phyloP scores from a whole-genome alignment of 2,329 filamentous ascomycete genomes.

The Cyphellophora europaea region DNA sequence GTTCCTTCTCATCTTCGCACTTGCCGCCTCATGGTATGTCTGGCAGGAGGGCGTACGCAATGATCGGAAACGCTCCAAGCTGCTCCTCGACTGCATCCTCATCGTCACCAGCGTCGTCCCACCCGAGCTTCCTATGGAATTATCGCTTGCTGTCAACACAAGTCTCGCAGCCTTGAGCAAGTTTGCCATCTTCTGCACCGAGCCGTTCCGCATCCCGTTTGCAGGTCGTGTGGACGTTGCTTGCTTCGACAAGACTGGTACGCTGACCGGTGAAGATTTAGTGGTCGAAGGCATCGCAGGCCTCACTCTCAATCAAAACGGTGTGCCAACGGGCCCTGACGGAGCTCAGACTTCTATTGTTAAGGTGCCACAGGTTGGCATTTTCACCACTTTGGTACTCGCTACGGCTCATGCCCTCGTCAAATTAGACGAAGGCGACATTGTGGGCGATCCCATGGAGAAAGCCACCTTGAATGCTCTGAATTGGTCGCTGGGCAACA shows the following conservation, averaged over 20 bases:
- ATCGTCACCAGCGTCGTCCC: conserved; percentile 97
- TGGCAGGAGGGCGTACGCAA: conserved; percentile 93
- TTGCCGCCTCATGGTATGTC: conserved; percentile 97
- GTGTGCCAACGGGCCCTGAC: conserved; percentile 61
- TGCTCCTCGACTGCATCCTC: conserved; percentile 91
- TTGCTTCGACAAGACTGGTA: conserved; percentile 98
- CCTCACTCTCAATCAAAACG: conserved; percentile 60
- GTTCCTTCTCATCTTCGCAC: conserved; percentile 89
- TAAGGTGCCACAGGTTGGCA: conserved; percentile 57
- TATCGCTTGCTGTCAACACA: conserved; percentile 95
- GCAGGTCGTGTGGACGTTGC: conserved; percentile 92
- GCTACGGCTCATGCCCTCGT: conserved; percentile 93
- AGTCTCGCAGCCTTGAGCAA: conserved; percentile 90
- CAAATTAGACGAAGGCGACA: conserved; percentile 90
- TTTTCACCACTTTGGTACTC: conserved; percentile 84
- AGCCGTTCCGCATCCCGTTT: conserved; percentile 95
- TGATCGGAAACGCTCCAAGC: conserved; percentile 94
- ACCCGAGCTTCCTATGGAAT: conserved; percentile 96
- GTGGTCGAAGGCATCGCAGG: conserved; percentile 96
- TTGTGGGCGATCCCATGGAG: conserved; percentile 98
- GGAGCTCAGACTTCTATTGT: conserved; percentile 75
- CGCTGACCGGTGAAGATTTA: conserved; percentile 88
- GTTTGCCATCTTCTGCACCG: conserved; percentile 96
- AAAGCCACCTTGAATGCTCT: conserved; percentile 86
- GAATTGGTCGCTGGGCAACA: conserved; percentile 85